Evolutionary conservation across 768 basidiomycete species (phyloP).

Genomic region (Rickenella mellea): DNA sequence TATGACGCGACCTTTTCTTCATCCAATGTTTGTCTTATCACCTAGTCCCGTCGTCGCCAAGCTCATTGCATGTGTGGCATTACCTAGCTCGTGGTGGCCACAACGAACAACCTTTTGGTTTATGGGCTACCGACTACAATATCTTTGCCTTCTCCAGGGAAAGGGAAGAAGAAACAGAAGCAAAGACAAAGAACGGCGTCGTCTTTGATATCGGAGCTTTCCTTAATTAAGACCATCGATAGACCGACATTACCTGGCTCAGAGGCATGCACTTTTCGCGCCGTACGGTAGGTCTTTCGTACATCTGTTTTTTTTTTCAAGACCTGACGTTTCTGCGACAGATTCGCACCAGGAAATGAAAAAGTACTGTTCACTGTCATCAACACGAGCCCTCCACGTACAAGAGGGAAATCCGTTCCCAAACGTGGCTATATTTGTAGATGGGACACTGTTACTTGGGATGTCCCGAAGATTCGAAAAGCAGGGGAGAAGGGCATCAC

Average conservation of each 20-base stretch:
- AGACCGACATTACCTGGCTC: conserved; percentile 40
- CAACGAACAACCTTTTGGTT: conserved; percentile 53
- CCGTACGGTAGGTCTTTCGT: conserved; percentile 36
- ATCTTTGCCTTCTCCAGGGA: conserved; percentile 13
- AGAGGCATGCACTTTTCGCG: conserved; percentile 50
- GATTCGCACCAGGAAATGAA: conserved; percentile 46
- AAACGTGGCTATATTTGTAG: conserved; percentile 58
- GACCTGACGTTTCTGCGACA: conserved; percentile 18
- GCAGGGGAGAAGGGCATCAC: conserved; percentile 76
- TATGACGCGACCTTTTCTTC: conserved; percentile 78
- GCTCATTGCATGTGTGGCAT: background rate
- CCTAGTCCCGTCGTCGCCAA: conserved; percentile 2
- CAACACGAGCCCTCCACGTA: conserved; percentile 59
- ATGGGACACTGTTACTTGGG: conserved; percentile 71
- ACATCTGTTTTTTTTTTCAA: background rate
- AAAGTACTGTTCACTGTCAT: conserved; percentile 58
- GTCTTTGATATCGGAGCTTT: conserved; percentile 11
- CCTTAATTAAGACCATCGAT: conserved; percentile 41
- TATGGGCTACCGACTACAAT: conserved; percentile 41
- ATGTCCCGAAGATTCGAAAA: conserved; percentile 49
- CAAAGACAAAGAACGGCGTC: conserved; percentile 22
- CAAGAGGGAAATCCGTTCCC: conserved; percentile 38
- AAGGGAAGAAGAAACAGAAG: conserved; percentile 30
- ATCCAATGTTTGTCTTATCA: conserved; percentile 36
- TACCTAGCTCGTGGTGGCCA: conserved; percentile 54